Evolutionary conservation across 768 basidiomycete species (phyloP), one percentile per base, ranked within the genome.

Genomic region (Exidia glandulosa): DNA sequence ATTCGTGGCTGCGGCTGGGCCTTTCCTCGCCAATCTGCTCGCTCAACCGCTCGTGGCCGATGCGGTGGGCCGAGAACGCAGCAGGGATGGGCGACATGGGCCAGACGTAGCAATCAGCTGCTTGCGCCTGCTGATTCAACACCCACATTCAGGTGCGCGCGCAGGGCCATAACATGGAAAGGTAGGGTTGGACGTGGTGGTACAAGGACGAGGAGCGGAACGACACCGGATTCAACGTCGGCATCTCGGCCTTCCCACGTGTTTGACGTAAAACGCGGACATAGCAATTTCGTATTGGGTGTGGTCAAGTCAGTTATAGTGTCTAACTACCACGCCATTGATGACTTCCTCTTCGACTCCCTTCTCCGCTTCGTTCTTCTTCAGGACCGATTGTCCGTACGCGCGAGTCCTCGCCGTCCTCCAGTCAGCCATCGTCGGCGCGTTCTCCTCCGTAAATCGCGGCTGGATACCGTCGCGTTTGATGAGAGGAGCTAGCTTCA

Each of bases 261-360:
- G 12, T 13, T 12, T 12, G 16, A 5, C 7, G 5, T 45, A 6
- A 12, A 23, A 5, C 41, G 41, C 23, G 41, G 3, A 19, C 10
- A 45, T 12, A 14, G 41, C 12, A 45, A 45, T 13, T 19, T 45
- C 16, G 16, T 19, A 45, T 19, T 19, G n/a, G n/a, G n/a, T n/a
- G 19, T 10, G 36, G 19, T 37, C 19, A 12, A 19, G 36, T 59
- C 61, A 85, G 63, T 76, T 83, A 63, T 80, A 84, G 61, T 83
- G 81, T 64, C 78, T 80, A 7, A 84, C 81, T 3, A 81, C 60
- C 1, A 84, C 74, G 0, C 82, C 82, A 23, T 75, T 77, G 54
- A 84, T 72, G 47, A 79, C 62, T 63, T 84, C 82, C 64, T 82
- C 80, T 63, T 85, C 81, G 1, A 80, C 76, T 1, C 74, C 75